Base-by-base conservation (phyloP, 1,284 basidiomycete species). In the Apiotrichum laibachii region DNA sequence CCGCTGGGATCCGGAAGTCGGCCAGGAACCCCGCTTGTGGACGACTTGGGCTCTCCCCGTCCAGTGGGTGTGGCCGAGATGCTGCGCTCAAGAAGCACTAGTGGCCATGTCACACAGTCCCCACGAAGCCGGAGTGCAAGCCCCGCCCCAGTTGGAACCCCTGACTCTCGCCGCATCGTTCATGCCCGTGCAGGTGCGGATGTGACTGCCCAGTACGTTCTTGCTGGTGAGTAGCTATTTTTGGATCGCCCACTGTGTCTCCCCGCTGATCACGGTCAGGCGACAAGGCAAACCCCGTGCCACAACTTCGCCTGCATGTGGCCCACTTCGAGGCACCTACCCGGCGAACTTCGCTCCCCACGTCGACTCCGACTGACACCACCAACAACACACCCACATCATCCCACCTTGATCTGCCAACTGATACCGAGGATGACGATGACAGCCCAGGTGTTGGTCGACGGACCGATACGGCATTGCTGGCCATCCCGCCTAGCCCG, bases 131-230 rank as follows among this genome's bases (percentile, higher is more conserved):
- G 44, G 10, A 22, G 53, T 12, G 8, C 19, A 2, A 39, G 45
- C 35, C 34, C 53, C 4, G 53, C n/a, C 12, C 16, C 31, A n/a
- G 18, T 31, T 7, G 18, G 39, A 8, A 13, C 19, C 8, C 10
- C 18, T 4, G 40, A 52, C 13, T 21, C 31, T 13, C 53, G 51
- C 12, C 50, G 49, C 12, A 50, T 67, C 0, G 52, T 60, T 12
- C 53, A 51, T 37, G 26, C 26, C 26, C 49, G 56, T 11, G 55
- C 54, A 6, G 47, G 43, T 33, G 33, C 55, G 15, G 57, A 56
- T 16, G 72, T 76, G 33, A 76, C 69, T 54, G 78, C 77, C 16
- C 71, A 79, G 54, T 80, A 80, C 52, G 72, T 77, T 7, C 56
- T 80, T 2, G 68, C 67, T 15, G 76, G 78, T 76, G 52, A 68